Base-by-base conservation (phyloP, 371 early-diverging fungal genomes). In the Rhizopus microsporus region DNA sequence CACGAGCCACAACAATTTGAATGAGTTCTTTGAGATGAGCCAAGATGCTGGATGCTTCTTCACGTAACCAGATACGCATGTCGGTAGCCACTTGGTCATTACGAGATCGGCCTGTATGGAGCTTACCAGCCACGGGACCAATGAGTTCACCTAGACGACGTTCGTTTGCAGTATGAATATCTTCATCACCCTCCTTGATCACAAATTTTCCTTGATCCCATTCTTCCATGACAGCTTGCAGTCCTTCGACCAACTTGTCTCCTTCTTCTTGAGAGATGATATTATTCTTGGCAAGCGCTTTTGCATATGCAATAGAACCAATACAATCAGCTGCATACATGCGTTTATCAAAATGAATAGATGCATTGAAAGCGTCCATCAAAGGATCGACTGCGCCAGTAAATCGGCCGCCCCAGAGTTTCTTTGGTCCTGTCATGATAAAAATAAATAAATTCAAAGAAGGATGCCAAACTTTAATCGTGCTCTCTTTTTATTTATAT, bases 41-140 rank as follows among this genome's bases (percentile, higher is more conserved):
- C 6, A 84, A 62, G 35, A 96, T 62, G 65, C 77, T 75, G 50
- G 63, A 57, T 10, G 87, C 84, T 60, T 90, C 93, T 32, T 90
- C 92, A 51, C 94, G 88, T 43, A 96, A 78, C 94, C 95, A 98
- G 57, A 97, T 74, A 54, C 97, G 86, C 87, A 95, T 93, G 70
- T 97, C 98, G 0, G 98, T 98, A n/a, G 96, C 97, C 6, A 97
- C 96, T 67, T 98, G 98, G 66, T 98, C 98, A 75, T 98, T 97
- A 57, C 93, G 81, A 55, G 88, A 88, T 49, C 98, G 87, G 15
- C 98, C 98, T 4, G 98, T 98, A 72, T 98, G 98, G 47, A 98
- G 88, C 68, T 97, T 97, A 47, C 97, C 97, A 33, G 95, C 94
- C 23, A 95, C 87, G 7, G 88, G 60, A 5, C 98, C 98, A 46